Evolutionary conservation across 495 filamentous ascomycete species (phyloP), one percentile per base, ranked within the genome.

Genomic region (Daldinia grandis): DNA sequence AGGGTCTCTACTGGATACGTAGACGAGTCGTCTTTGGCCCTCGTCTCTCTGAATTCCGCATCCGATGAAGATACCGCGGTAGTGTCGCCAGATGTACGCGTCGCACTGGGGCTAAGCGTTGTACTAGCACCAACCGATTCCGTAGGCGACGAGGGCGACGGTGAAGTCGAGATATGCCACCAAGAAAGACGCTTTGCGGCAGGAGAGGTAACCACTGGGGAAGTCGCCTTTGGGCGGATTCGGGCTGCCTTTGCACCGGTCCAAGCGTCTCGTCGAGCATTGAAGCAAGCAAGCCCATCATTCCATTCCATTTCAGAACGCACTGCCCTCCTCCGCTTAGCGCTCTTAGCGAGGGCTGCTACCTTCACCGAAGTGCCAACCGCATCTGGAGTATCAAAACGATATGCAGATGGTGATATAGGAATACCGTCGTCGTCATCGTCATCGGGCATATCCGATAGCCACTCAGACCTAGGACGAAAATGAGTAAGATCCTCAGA

Each of bases 281-380:
- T 83, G 81, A 91, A 99, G 69, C 88, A 89, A 50, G 87, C 83
- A 42, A 99, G 76, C 0, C 95, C 95, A 21, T 87, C 81, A 68
- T 98, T 98, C 92, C 92, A 96, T 17, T 78, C 75, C 85, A 92
- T 87, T 75, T 98, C 95, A 35, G 91, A 90, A 57, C 91, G 85
- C 58, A 91, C 76, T 9, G 81, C 84, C 68, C 86, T 82, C 68
- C 91, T 82, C 65, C 88, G 87, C 58, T 85, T 82, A 49, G 89
- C 87, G 38, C 87, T 83, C 60, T 86, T 82, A 21, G 78, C 75
- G 28, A 82, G 58, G 10, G 75, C 76, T 0, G 78, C 76, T 33
- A 66, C 78, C 60, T 80, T 76, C 5, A 82, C 79, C 33, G 77
- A 79, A 1, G 75, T 76, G 3, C 83, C 87, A 12, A 91, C 81